phyloP scores from a whole-genome alignment of 108 stramenopile species.

The Skeletonema tropicum region DNA sequence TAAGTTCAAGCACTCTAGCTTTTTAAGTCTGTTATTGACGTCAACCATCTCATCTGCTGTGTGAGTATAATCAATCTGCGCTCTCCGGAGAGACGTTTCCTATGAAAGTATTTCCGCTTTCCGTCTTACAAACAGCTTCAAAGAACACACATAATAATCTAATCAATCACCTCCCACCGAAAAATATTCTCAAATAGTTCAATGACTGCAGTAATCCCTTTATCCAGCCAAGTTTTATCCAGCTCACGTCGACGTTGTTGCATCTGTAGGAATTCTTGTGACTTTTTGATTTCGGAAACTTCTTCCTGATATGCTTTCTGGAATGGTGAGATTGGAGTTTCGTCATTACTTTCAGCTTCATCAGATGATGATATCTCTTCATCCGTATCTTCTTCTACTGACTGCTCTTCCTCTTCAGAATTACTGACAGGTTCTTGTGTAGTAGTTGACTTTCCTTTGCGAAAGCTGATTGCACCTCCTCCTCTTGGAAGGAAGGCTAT shows the following conservation, averaged over 20 bases:
- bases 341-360: neutral
- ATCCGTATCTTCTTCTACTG: neutral
- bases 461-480: slow-evolving; percentile 2
- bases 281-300: slow-evolving; percentile 31
- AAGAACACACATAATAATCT: neutral
- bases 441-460: neutral
- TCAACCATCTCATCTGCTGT: neutral
- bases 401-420: neutral
- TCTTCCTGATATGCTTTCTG: slow-evolving; percentile 15
- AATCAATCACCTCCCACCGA: slow-evolving; percentile 50
- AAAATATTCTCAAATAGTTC: slow-evolving; percentile 50
- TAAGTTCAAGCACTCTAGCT: no score
- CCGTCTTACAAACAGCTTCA: no score
- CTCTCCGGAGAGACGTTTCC: no score
- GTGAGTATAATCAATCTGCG: no score
- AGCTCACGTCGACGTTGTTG: slow-evolving; percentile 39
- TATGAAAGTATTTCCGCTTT: no score
- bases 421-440: neutral
- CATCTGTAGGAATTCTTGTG: slow-evolving; percentile 34
- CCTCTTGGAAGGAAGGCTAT: neutral
- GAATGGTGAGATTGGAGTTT: neutral
- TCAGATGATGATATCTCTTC: neutral
- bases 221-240: slow-evolving; percentile 51
- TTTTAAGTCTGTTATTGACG: neutral
- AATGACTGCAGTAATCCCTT: slow-evolving; percentile 38